phyloP scores from a whole-genome alignment of 768 basidiomycete species.

The Pisolithus tinctorius region DNA sequence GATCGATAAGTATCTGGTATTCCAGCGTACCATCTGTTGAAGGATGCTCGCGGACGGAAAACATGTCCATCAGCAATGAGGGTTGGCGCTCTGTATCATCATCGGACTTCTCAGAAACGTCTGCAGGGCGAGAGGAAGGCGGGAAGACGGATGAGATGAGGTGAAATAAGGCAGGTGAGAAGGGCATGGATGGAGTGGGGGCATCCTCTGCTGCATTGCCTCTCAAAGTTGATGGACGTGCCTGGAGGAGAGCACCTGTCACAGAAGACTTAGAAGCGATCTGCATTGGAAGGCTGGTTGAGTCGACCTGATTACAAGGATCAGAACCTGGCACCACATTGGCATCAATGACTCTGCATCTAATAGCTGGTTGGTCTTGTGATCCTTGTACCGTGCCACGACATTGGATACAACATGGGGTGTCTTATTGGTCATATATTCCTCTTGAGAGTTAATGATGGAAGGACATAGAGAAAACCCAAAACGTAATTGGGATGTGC shows the following conservation, averaged over 20 bases:
- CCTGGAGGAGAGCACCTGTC: neutral
- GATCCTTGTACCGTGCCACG: constrained; percentile 84
- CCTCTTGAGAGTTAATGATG: constrained; percentile 8
- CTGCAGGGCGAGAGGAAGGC: neutral
- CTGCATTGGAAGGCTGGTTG: neutral
- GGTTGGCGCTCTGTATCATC: constrained; percentile 21
- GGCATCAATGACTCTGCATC: constrained; percentile 49
- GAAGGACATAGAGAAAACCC: constrained; percentile 57
- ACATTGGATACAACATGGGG: constrained; percentile 66
- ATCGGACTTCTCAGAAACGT: constrained; percentile 24
- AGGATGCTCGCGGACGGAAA: too few relatives aligned
- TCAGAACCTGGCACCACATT: constrained; percentile 22
- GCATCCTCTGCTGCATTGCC: constrained; percentile 3
- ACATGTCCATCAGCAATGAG: too few relatives aligned
- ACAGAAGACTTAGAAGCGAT: neutral
- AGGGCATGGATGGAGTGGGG: constrained; percentile 12
- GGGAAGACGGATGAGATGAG: neutral
- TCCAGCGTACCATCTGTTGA: too few relatives aligned
- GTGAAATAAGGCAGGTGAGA: neutral
- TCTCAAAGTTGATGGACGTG: constrained; percentile 13
- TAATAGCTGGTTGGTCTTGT: constrained; percentile 74
- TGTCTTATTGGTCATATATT: constrained; percentile 2
- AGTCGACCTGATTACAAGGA: neutral
- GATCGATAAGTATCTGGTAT: too few relatives aligned
- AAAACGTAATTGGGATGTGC: constrained; percentile 74